These are phyloP conservation scores for Tausonia pullulans DNA, from an alignment of 1,284 basidiomycete genomes.

Conservation along the genomic window DNA sequence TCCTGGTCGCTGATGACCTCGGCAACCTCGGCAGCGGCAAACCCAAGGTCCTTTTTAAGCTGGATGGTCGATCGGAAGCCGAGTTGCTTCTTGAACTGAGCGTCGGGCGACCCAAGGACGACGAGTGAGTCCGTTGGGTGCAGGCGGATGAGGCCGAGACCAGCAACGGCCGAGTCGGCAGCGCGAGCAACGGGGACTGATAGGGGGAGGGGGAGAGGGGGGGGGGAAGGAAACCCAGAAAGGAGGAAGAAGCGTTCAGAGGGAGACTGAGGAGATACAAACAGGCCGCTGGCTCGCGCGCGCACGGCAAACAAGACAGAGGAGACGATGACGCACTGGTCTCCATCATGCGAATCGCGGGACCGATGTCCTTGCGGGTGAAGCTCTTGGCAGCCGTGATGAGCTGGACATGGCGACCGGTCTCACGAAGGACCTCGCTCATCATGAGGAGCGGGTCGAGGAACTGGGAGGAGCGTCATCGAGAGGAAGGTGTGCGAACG, in stretches of 20 bases:
- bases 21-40: conserved; percentile 67
- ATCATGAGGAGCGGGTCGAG: conserved; percentile 85
- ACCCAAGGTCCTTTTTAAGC: conserved; percentile 71
- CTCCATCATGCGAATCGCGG: conserved; percentile 73
- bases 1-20: conserved; percentile 86
- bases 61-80: conserved; percentile 73
- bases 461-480: conserved; percentile 49
- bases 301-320: too few relatives aligned
- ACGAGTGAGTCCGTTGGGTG: conserved; percentile 63
- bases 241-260: too few relatives aligned
- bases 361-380: conserved; percentile 68
- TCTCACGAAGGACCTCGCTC: conserved; percentile 77
- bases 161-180: conserved; percentile 72
- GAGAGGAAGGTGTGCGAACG: background rate
- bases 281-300: too few relatives aligned
- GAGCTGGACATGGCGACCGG: conserved; percentile 69
- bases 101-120: conserved; percentile 60
- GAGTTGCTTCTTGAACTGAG: conserved; percentile 69
- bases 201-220: background rate
- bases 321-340: conserved; percentile 55
- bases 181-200: conserved; percentile 87
- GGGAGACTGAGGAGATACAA: background rate
- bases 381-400: conserved; percentile 86
- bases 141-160: conserved; percentile 61
- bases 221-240: background rate